Evolutionary conservation across 208 protist species (phyloP), one percentile per base, ranked within the genome.

Genomic region (Crithidia expoeki): DNA sequence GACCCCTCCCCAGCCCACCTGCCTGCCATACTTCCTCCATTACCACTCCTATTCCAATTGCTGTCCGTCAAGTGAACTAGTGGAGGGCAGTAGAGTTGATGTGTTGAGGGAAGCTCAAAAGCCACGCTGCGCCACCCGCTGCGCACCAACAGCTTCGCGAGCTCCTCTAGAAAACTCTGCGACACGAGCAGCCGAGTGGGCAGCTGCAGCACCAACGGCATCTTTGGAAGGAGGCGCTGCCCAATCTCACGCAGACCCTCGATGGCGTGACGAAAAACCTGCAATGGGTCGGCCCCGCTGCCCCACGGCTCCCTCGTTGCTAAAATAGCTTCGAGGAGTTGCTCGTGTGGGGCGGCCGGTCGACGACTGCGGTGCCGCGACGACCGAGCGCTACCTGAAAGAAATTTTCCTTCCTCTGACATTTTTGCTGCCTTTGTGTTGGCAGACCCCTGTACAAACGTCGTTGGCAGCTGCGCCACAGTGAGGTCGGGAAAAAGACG

Each of bases 161-260:
- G 55, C 6, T 67, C 52, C n/a, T 85, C 63, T 19, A 81, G 80
- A 34, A 84, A 84, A 34, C 65, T 44, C 73, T 90, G 84, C 7
- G 79, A 80, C 1, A 90, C 81, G n/a, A 90, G 69, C 21, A 90
- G 51, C 2, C 81, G 77, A 36, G 84, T 87, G n/a, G 84, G 84
- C 42, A 90, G 67, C 33, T 86, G 53, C 38, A 90, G 56, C 16
- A 83, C 64, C 10, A 87, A 53, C 6, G 81, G 73, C 28, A 82
- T 21, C 30, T 68, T 50, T 11, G 74, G 53, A 12, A 72, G 53
- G 14, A 80, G 52, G 0, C 38, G 69, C 28, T 52, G 28, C 10
- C 59, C 66, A 4, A 83, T 14, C 27, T 73, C 63, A 33, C 50
- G 53, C 47, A 89, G 49, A 4, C 65, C 56, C 0, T 52, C 49